Evolutionary conservation across 768 basidiomycete species (phyloP).

Genomic region (Mycena haematopus): DNA sequence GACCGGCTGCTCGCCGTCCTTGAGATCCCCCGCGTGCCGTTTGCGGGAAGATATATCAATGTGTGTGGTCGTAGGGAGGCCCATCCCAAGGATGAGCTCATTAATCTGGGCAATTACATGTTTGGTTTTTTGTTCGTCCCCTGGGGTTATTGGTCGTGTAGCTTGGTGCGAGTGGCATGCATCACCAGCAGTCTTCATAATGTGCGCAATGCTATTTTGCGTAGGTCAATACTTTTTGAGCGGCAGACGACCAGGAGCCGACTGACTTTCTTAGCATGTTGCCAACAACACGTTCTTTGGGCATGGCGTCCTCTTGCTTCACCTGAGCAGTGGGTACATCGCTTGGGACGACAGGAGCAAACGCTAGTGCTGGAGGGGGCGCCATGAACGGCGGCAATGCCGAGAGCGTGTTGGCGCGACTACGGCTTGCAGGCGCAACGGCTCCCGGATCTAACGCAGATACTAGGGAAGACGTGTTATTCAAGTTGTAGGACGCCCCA

Average conservation of each 20-base stretch:
- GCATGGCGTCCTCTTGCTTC: constrained; percentile 34
- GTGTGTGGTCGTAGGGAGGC: constrained; percentile 24
- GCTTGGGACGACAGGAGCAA: neutral
- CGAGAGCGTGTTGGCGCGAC: constrained; percentile 45
- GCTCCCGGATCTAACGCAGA: constrained; percentile 49
- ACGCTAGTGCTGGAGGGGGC: constrained; percentile 35
- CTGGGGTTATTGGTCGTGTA: constrained; percentile 28
- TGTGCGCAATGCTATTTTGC: constrained; percentile 60
- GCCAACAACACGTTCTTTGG: constrained; percentile 45
- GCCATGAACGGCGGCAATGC: constrained; percentile 29
- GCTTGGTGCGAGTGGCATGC: constrained; percentile 43
- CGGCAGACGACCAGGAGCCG: constrained; percentile 3
- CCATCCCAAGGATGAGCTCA: constrained; percentile 28
- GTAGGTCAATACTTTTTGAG: constrained; percentile 28
- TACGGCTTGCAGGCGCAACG: constrained; percentile 40
- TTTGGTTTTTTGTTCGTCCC: constrained; percentile 30
- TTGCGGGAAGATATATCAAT: constrained; percentile 25
- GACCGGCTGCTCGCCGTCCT: constrained; percentile 27
- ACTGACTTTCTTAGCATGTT: constrained; percentile 63
- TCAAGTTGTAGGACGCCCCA: constrained; percentile 45
- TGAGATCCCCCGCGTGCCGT: constrained; percentile 29
- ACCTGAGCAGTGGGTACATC: constrained; percentile 1
- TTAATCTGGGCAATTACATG: constrained; percentile 28
- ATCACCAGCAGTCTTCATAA: constrained; percentile 61
- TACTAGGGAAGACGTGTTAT: constrained; percentile 51